A percentile compares a stretch with the other conserved stretches of the same genome.
phyloP scores from a whole-genome alignment of 2,329 filamentous ascomycete genomes.

The Bipolaris oryzae region DNA sequence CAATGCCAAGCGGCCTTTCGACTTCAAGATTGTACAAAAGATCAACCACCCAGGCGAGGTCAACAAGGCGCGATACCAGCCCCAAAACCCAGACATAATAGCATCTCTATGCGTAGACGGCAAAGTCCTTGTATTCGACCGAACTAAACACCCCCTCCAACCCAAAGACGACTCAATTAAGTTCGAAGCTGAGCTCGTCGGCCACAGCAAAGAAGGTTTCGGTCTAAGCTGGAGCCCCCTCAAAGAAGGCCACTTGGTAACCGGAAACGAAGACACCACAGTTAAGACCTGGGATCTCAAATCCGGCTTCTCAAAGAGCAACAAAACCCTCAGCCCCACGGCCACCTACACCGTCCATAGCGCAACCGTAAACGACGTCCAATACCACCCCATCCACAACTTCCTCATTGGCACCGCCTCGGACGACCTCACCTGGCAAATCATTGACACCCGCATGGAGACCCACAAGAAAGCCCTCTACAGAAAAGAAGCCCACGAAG shows the following conservation, averaged over 20 bases:
- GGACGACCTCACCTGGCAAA: slow-evolving; percentile 90
- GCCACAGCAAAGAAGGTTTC: slow-evolving; percentile 88
- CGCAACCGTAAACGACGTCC: slow-evolving; percentile 94
- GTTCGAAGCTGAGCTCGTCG: slow-evolving; percentile 82
- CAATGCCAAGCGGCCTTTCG: slow-evolving; percentile 75
- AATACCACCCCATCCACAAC: slow-evolving; percentile 87
- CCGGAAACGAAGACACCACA: slow-evolving; percentile 89
- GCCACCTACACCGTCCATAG: slow-evolving; percentile 85
- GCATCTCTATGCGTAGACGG: slow-evolving; percentile 90
- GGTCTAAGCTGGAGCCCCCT: slow-evolving; percentile 93
- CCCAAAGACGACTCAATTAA: slow-evolving; percentile 70
- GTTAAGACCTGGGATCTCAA: slow-evolving; percentile 92
- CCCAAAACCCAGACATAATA: slow-evolving; percentile 95
- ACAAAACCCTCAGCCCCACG: slow-evolving; percentile 71
- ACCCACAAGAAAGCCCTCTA: slow-evolving; percentile 71
- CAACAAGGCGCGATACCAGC: slow-evolving; percentile 98
- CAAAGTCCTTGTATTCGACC: slow-evolving; percentile 90
- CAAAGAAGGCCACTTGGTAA: slow-evolving; percentile 78
- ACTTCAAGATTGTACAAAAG: slow-evolving; percentile 90
- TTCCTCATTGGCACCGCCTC: slow-evolving; percentile 87
- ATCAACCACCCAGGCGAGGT: slow-evolving; percentile 97
- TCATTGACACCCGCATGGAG: slow-evolving; percentile 80
- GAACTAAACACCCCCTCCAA: slow-evolving; percentile 85
- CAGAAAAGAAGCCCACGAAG: slow-evolving; percentile 77
- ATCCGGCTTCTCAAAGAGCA: slow-evolving; percentile 69